Evolutionary conservation across 2,329 filamentous ascomycete species (phyloP), one percentile per base, ranked within the genome.

Genomic region (Penicillium nordicum): DNA sequence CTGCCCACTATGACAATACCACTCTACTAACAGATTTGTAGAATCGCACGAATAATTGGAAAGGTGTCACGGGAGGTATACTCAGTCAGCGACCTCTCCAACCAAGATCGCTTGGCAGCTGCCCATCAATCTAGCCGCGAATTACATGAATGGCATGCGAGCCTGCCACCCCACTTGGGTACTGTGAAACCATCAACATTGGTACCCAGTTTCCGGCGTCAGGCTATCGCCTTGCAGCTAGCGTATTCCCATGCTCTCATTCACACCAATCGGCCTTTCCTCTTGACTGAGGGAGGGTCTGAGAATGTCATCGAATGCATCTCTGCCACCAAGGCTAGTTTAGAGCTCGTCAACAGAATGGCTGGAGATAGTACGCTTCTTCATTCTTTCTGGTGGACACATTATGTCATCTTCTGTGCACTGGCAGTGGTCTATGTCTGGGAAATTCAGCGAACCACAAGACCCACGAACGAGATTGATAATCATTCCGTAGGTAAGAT

Each of bases 351-450:
- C 4, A 52, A 61, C 29, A 59, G 56, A 18, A 59, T 69, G 47
- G 60, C 63, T 14, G 53, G 61, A 2, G 57, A 65, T n/a, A 61
- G 29, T 2, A 59, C 53, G 0, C 41, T 68, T 16, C 64, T 67
- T 44, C 62, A 67, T 42, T 55, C 57, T 4, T 69, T 69, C 47
- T 70, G 68, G 68, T 68, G 66, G 54, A 68, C 65, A 11, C 64
- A 64, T 29, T 70, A 70, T 40, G 59, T 68, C 4, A 77, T 79
- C 0, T 83, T 83, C 54, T 83, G 80, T 59, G 80, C 81, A 0
- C 72, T 84, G 0, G 79, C 79, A 0, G 79, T 83, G 4, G 69
- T 82, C 0, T 84, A 83, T 55, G 77, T 84, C 2, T 82, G 79
- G 72, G 72, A 80, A 43, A 83, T 84, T 16, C 80, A 82, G 61